Percentiles rank a stretch among this genome's conserved stretches.
These are phyloP conservation scores for Trichoderma arundinaceum DNA, from an alignment of 2,329 filamentous ascomycete genomes.

Conservation along the genomic window DNA sequence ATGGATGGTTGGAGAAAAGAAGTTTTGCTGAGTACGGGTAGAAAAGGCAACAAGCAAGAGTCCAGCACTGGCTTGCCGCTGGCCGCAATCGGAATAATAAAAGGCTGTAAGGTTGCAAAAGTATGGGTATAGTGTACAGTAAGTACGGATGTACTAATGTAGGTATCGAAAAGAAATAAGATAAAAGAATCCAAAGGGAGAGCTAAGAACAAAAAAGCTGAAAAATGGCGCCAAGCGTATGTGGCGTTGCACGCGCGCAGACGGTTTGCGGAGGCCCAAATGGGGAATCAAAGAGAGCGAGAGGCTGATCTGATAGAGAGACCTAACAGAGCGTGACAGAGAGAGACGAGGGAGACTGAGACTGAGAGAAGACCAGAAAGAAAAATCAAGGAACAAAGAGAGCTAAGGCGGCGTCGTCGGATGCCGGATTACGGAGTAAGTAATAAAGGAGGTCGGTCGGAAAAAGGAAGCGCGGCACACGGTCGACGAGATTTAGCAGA, in stretches of 20 bases:
- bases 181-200: constrained; percentile 25
- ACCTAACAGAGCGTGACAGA: constrained; percentile 19
- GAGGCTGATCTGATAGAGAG: constrained; percentile 24
- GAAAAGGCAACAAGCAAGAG: constrained; percentile 25
- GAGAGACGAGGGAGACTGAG: constrained; percentile 12
- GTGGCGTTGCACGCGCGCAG: constrained; percentile 27
- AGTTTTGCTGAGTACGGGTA: background rate
- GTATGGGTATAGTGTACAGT: constrained; percentile 2
- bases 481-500: constrained; percentile 25
- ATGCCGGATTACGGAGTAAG: constrained; percentile 22
- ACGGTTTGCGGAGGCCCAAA: constrained; percentile 17
- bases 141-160: constrained; percentile 13
- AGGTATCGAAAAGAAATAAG: constrained; percentile 20
- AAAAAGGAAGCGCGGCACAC: constrained; percentile 30
- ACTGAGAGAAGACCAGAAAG: constrained; percentile 10
- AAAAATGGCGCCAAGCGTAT: constrained; percentile 25
- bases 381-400: constrained; percentile 25
- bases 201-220: constrained; percentile 9
- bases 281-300: constrained; percentile 17
- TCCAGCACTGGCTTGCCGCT: constrained; percentile 29
- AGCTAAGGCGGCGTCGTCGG: constrained; percentile 27
- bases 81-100: constrained; percentile 27
- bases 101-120: constrained; percentile 21
- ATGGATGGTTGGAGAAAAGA: background rate
- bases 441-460: constrained; percentile 30